Base-by-base conservation (phyloP, 192 early-diverging fungal species). In the Backusella morwellensis region DNA sequence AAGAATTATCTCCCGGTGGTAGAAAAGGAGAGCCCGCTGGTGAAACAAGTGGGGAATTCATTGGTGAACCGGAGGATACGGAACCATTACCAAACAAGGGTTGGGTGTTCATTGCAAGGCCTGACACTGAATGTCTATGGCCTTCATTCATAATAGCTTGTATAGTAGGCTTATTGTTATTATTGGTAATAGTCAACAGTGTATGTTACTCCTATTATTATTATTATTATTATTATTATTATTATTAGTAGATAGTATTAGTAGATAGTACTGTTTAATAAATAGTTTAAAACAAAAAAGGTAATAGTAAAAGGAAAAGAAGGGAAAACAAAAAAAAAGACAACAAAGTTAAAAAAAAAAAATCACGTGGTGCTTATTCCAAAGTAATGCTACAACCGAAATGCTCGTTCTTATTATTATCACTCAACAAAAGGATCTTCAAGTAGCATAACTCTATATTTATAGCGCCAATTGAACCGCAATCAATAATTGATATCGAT, bases 41-140 rank as follows among this genome's bases (percentile, higher is more conserved):
- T 44, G 74, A 75, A 14, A 63, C 59, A 38, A 75, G 38, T 66
- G 74, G 74, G 34, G 74, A 75, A 38, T 75, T 75, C 59, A 75
- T 67, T 29, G 74, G 63, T 26, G 74, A 75, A 66, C 74, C 68
- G 17, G 74, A 75, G 38, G 74, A 75, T 35, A 75, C 63, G 26
- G 74, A 75, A 29, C 74, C 66, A 14, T 29, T 41, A 35, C 32
- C 34, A 47, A 73, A 56, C 12, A 38, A 41, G 40, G 59, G 36
- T 17, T 75, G 74, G 19, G 74, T 29, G 38, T 59, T 66, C 26
- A 75, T 75, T 59, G 50, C 36, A 42, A 71, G 26, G 26, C 38
- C 23, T 29, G 70, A 23, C 21, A 71, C 70, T 40, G 41, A 44
- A 41, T 26, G 38, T 19, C 38, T 44, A 71, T 71, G 70, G 8